Evolutionary conservation across 106 monocot species (phyloP).

Genomic region (Phalaenopsis aphrodite): DNA sequence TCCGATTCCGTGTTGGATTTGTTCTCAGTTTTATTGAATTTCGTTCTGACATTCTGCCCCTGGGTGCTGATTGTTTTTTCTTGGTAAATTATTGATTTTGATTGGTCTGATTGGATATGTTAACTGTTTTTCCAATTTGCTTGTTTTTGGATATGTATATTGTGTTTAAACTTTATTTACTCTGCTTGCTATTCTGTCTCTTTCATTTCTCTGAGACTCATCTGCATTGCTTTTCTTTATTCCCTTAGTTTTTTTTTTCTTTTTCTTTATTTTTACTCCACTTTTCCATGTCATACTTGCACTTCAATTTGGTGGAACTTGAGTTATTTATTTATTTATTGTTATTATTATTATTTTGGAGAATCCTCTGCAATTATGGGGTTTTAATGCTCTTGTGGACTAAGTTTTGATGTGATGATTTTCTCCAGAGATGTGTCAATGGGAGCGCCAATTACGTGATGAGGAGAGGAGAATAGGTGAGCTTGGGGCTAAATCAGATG

Average conservation of each 20-base stretch:
- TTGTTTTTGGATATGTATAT: not conserved
- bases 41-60: not conserved
- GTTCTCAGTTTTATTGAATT: not conserved
- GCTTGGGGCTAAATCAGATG: conserved; percentile 17
- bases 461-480: conserved; percentile 17
- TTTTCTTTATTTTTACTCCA: not conserved
- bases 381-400: not conserved
- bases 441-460: conserved; percentile 18
- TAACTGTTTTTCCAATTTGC: not conserved
- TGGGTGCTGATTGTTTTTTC: not conserved
- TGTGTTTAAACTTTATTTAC: not conserved
- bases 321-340: not conserved
- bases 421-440: conserved; percentile 15
- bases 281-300: not conserved
- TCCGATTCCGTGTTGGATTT: not conserved
- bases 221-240: not conserved
- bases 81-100: not conserved
- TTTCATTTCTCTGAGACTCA: not conserved
- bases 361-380: not conserved
- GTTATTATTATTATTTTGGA: not conserved
- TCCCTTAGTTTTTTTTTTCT: not conserved
- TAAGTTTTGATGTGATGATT: conserved; percentile 6
- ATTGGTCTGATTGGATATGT: not conserved
- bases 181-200: not conserved
- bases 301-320: not conserved